A percentile compares a stretch with the other conserved stretches of the same genome.
Conservation (phyloP, 2,329 filamentous ascomycete species). For the Nemania diffusa region DNA sequence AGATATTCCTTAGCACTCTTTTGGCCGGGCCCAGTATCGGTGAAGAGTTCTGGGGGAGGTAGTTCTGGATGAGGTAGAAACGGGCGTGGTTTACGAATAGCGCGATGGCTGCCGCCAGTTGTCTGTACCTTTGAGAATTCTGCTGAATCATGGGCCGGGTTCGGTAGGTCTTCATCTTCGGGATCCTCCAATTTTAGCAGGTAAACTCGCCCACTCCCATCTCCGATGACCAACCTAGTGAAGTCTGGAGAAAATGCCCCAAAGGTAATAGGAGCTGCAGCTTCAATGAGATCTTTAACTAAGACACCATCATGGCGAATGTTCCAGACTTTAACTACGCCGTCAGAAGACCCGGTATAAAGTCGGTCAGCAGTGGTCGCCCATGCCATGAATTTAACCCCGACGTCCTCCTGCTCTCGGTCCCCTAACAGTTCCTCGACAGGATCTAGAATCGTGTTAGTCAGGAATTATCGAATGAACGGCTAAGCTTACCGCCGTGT, state of each 20-base stretch:
- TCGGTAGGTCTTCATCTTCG: conserved; percentile 51
- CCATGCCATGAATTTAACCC: conserved; percentile 73
- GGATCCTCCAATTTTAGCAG: conserved; percentile 61
- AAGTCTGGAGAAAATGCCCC: conserved; percentile 68
- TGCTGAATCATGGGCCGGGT: conserved; percentile 36
- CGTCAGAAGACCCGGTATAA: conserved; percentile 73
- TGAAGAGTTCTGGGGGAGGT: conserved; percentile 51
- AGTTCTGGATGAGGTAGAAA: conserved; percentile 64
- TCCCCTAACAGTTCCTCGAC: conserved; percentile 55
- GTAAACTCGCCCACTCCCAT: conserved; percentile 69
- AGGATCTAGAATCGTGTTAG: conserved; percentile 40
- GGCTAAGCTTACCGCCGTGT: conserved; percentile 60
- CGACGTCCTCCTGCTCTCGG: conserved; percentile 66
- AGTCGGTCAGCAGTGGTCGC: conserved; percentile 65
- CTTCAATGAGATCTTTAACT: conserved; percentile 64
- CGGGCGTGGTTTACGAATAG: conserved; percentile 58
- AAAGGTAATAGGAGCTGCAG: conserved; percentile 65
- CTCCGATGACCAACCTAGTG: conserved; percentile 66
- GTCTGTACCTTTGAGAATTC: conserved; percentile 53
- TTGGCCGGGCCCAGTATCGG: conserved; percentile 42
- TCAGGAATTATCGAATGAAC: conserved; percentile 37
- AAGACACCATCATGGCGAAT: conserved; percentile 59
- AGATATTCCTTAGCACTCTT: conserved; percentile 51
- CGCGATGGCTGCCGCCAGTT: conserved; percentile 45
- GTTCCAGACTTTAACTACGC: conserved; percentile 72